Base-by-base conservation (phyloP, 2,329 filamentous ascomycete genomes). In the Beauveria asiatica region DNA sequence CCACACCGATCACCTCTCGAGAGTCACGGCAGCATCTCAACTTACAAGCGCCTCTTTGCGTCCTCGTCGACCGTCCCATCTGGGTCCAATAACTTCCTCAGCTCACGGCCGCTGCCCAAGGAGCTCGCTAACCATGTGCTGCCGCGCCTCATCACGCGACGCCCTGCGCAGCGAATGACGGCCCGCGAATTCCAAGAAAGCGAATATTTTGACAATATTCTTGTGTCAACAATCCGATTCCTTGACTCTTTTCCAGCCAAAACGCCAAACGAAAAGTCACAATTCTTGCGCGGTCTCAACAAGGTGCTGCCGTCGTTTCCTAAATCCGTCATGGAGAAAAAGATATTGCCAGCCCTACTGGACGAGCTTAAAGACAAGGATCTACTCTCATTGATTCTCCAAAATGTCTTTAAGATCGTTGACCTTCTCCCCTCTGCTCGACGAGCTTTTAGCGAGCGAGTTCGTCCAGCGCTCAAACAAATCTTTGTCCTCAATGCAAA, bases 171-270 rank as follows among this genome's bases (percentile, higher is more conserved):
- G 70, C 84, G 94, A 49, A 83, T 97, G 77, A 92, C 86, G 27
- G 92, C 93, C 5, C 85, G 84, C 58, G 93, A 96, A 67, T 97
- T 99, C 66, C 94, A 99, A 70, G 85, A 97, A 72, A 95, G 92
- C 68, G 87, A 90, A 65, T 99, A 95, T 71, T 99, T 99, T 70
- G 92, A 99, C 74, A 99, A 97, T 68, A 90, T 97, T 50, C 80
- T 99, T 5, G 91, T 99, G 23, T 96, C 92, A 0, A 97, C 94
- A 0, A 96, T 99, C 63, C 89, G 94, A 13, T 99, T 99, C 69
- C 78, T 99, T 27, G 94, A 99, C 67, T 83, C 87, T 0, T 84
- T 99, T 62, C 93, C 94, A 0, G 90, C 90, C 39, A 99, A 99
- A 76, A 96, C 92, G 1, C 82, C 90, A 0, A 89, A 85, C 63